Evolutionary conservation across 345 rosid genomes (phyloP), one percentile per base, ranked within the genome.

Genomic region (Trapa incisa): DNA sequence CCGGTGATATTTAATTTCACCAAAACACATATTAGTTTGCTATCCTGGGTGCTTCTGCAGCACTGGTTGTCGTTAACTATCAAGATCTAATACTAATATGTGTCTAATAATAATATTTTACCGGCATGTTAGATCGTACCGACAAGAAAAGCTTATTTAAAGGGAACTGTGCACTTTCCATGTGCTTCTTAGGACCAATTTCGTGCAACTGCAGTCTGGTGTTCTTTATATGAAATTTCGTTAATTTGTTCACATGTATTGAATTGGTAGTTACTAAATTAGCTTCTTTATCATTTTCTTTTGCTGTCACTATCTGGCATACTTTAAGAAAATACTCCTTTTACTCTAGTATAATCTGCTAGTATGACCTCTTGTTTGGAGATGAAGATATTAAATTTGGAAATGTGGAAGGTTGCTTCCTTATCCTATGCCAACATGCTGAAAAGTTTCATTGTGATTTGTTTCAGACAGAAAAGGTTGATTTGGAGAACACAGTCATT

Each of bases 381-480:
- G 61, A 9, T 15, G 32, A 5, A 56, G 42, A 39, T 39, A 39
- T 39, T 39, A 15, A 12, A 22, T 22, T 56, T 6, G 35, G 35
- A 5, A 22, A 3, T 64, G 33, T 39, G 48, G 10, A 16, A 15
- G 50, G 48, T 29, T 41, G 42, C 6, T 39, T 39, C 42, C 33
- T 64, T 41, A 42, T 45, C 35, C n/a, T 15, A n/a, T 16, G 56
- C 36, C 6, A 63, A 60, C 52, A 61, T 37, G 39, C 38, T 68
- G 36, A 71, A 67, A 62, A 70, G 35, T 60, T 33, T 38, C 17
- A 47, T 29, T 50, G 15, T 67, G 62, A 37, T 69, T 37, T 72
- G 80, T 56, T 84, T 71, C 79, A 94, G 99, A 89, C 99, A 68
- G 99, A 94, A 80, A 94, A 94, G 76, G 99, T 94, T 73, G 99